A percentile compares a stretch with the other conserved stretches of the same genome.
Conservation (phyloP, 345 rosid species). For the Aquilaria malaccensis region DNA sequence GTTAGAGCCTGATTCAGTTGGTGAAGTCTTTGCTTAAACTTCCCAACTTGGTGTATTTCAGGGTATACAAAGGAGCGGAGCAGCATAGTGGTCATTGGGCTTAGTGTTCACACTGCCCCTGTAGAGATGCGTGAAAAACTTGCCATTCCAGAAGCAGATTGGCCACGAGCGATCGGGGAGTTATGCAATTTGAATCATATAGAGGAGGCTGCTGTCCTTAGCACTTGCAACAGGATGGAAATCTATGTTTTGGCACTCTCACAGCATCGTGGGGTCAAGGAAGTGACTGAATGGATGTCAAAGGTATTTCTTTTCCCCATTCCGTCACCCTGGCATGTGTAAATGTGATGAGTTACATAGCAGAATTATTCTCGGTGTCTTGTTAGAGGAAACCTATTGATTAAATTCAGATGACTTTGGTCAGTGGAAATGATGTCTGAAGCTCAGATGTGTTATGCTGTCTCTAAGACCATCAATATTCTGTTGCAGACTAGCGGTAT, state of each 20-base stretch:
- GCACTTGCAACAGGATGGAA: conserved; percentile 83
- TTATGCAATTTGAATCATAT: conserved; percentile 85
- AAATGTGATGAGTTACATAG: too few relatives aligned
- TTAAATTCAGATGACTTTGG: neutral
- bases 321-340: neutral
- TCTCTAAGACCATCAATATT: neutral
- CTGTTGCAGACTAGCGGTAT: conserved; percentile 68
- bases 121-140: conserved; percentile 85
- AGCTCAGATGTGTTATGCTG: neutral
- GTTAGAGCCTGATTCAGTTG: neutral
- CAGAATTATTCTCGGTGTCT: too few relatives aligned
- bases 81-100: conserved; percentile 70
- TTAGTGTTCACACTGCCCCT: conserved; percentile 66
- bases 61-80: conserved; percentile 76
- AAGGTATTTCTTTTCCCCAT: conserved; percentile 43
- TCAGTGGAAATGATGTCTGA: neutral
- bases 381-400: neutral
- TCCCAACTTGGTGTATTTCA: conserved; percentile 12
- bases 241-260: conserved; percentile 67
- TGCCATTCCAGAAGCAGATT: conserved; percentile 78
- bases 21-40: conserved; percentile 10
- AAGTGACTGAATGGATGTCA: conserved; percentile 88
- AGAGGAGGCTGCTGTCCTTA: conserved; percentile 77
- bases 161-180: conserved; percentile 81
- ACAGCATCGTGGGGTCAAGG: conserved; percentile 76